phyloP scores from a whole-genome alignment of 352 stramenopile species.

The Pythium diclinum region DNA sequence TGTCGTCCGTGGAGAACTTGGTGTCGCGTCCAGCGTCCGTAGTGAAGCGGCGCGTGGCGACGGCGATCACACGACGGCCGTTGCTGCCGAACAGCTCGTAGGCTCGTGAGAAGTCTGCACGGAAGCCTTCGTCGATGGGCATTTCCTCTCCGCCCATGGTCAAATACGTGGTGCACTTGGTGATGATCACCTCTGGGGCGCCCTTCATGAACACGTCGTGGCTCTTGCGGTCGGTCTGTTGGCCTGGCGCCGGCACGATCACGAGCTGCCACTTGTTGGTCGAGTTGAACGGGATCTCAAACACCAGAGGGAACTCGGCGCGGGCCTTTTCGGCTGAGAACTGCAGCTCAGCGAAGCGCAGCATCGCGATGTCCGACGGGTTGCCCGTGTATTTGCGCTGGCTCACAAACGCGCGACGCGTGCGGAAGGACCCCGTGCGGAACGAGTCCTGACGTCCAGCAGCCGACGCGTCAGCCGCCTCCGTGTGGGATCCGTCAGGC shows the following conservation, averaged over 20 bases:
- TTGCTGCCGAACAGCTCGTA: constrained; percentile 47
- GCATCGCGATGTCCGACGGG: constrained; percentile 47
- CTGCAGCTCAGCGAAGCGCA: constrained; percentile 44
- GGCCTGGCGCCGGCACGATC: constrained; percentile 31
- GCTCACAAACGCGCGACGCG: background rate
- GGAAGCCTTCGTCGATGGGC: constrained; percentile 38
- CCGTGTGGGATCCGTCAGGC: no score
- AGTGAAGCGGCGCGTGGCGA: constrained; percentile 38
- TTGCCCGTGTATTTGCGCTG: constrained; percentile 53
- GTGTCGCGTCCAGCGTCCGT: background rate
- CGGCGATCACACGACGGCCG: constrained; percentile 42
- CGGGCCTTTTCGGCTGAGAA: constrained; percentile 34
- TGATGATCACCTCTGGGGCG: constrained; percentile 90
- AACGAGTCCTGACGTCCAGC: no score
- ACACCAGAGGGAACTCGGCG: constrained; percentile 41
- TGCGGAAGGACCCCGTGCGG: no score
- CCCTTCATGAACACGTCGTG: constrained; percentile 90
- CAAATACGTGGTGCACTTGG: constrained; percentile 79
- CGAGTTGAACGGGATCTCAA: constrained; percentile 66
- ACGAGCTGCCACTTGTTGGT: constrained; percentile 71
- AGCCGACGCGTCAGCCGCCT: background rate
- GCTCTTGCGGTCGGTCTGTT: constrained; percentile 13
- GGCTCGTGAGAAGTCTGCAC: constrained; percentile 44
- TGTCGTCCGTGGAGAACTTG: constrained; percentile 34
- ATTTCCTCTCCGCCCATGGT: constrained; percentile 45